Conservation (phyloP, 192 early-diverging fungal species). For the Coemansia sp. region DNA sequence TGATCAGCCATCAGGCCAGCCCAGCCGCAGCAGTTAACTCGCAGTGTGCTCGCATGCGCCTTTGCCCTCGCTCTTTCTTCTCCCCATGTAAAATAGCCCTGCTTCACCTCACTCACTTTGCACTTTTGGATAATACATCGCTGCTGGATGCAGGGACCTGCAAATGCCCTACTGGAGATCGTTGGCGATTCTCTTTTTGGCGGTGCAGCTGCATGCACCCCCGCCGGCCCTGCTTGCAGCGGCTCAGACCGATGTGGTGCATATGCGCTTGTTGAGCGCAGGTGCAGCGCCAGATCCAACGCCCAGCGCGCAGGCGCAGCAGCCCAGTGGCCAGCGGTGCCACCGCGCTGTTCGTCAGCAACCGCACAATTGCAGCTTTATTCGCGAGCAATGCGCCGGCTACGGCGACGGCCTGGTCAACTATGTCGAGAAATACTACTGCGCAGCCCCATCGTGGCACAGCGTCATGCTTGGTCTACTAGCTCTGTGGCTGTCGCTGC, state of each 20-base stretch:
- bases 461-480: conserved; percentile 35
- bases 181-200: conserved; percentile 1
- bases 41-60: too few relatives aligned
- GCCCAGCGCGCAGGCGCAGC: neutral
- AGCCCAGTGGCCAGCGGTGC: conserved; percentile 10
- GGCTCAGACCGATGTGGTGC: neutral
- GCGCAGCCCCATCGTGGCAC: conserved; percentile 16
- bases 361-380: conserved; percentile 57
- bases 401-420: conserved; percentile 56
- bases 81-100: neutral
- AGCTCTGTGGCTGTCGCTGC: conserved; percentile 65
- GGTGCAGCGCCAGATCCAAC: neutral
- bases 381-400: conserved; percentile 59
- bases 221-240: neutral
- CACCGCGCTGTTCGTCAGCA: conserved; percentile 49
- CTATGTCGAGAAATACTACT: conserved; percentile 53
- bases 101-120: neutral
- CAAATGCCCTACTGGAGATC: neutral
- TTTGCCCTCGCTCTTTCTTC: neutral
- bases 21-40: neutral
- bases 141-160: conserved; percentile 1
- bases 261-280: neutral
- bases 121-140: neutral
- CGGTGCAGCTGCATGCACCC: conserved; percentile 6
- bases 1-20: neutral